phyloP scores from a whole-genome alignment of 768 basidiomycete genomes.

The Russula abietina region DNA sequence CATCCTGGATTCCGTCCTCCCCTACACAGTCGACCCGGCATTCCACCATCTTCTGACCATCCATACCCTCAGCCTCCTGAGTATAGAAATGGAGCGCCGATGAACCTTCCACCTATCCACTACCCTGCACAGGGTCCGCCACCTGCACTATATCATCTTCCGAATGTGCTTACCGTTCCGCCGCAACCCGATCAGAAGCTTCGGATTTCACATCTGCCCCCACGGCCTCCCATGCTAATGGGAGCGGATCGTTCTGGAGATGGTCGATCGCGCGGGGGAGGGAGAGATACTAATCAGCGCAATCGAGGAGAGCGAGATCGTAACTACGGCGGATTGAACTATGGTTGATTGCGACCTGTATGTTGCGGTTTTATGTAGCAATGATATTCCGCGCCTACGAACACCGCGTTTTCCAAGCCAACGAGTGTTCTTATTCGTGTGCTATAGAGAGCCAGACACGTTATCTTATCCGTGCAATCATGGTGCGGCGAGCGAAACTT shows the following conservation, averaged over 20 bases:
- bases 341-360: conserved; percentile 26
- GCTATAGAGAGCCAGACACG: not conserved
- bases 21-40: conserved; percentile 24
- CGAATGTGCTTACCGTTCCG: not conserved
- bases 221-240: conserved; percentile 26
- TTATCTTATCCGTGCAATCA: not conserved
- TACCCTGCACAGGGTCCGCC: conserved; percentile 22
- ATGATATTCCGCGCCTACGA: not conserved
- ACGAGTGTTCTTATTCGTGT: not conserved
- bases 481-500: not conserved
- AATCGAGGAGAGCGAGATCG: conserved; percentile 24
- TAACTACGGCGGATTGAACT: conserved; percentile 29
- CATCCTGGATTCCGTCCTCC: conserved; percentile 24
- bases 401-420: not conserved
- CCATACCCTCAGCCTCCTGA: conserved; percentile 11
- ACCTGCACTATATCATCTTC: conserved; percentile 17
- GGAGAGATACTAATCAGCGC: conserved; percentile 21
- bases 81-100: conserved; percentile 10
- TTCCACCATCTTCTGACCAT: conserved; percentile 30
- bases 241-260: conserved; percentile 10
- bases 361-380: not conserved
- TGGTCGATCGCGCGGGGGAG: conserved; percentile 13
- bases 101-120: conserved; percentile 21
- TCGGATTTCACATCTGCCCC: conserved; percentile 22
- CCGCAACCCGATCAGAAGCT: conserved; percentile 9